phyloP scores from a whole-genome alignment of 345 rosid genomes.

The Pugionium cornutum region DNA sequence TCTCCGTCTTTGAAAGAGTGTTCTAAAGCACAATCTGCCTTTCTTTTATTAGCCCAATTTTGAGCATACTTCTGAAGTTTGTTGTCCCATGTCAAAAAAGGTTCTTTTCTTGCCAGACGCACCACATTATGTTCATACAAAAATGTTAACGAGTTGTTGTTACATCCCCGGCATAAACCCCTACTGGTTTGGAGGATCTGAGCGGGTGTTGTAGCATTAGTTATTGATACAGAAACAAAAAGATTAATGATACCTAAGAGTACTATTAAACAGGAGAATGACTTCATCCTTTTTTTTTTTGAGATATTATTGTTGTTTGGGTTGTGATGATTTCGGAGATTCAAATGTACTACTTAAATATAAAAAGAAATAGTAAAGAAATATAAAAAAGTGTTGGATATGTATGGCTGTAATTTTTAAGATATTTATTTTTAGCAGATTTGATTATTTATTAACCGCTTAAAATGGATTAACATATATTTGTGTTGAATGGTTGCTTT shows the following conservation, averaged over 20 bases:
- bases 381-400: conserved; percentile 9
- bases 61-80: conserved; percentile 68
- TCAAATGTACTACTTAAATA: conserved; percentile 20
- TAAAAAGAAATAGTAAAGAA: background rate
- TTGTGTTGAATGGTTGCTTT: background rate
- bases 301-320: conserved; percentile 26
- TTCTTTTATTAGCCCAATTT: conserved; percentile 80
- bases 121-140: conserved; percentile 68
- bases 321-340: conserved; percentile 32
- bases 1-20: conserved; percentile 67
- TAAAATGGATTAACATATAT: conserved; percentile 21
- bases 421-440: conserved; percentile 24
- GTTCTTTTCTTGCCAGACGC: conserved; percentile 65
- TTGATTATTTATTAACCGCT: conserved; percentile 18
- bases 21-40: conserved; percentile 55
- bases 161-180: conserved; percentile 68
- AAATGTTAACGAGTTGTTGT: conserved; percentile 70
- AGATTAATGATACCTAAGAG: conserved; percentile 34
- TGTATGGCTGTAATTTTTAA: conserved; percentile 24
- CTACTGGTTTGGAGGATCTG: conserved; percentile 50
- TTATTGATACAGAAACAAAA: conserved; percentile 22
- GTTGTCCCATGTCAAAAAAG: conserved; percentile 65
- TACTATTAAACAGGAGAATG: conserved; percentile 36
- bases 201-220: conserved; percentile 28
- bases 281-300: conserved; percentile 38